Evolutionary conservation across 495 filamentous ascomycete species (phyloP), one percentile per base, ranked within the genome.

Genomic region (Polyplosphaeria fusca): DNA sequence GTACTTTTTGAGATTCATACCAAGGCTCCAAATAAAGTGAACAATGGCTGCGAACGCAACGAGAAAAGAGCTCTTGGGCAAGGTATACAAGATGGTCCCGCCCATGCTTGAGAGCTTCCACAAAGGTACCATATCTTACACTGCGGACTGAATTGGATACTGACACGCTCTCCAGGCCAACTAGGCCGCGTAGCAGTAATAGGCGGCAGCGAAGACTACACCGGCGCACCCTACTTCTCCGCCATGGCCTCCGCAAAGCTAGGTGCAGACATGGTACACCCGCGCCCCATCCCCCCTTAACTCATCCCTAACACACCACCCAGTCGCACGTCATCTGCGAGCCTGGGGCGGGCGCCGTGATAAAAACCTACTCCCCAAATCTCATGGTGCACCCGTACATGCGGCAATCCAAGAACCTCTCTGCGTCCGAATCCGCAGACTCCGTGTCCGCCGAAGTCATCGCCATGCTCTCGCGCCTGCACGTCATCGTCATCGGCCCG

Each of bases 321-420:
- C 16, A 95, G 90, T 93, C 88, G 68, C 94, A 98, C 75, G 86
- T 98, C 52, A 91, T 98, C 70, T 98, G 93, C 75, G 93, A 95
- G 60, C 88, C 86, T 23, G 84, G 82, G 57, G 94, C 94, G 42
- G 87, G 64, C 53, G 56, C 75, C 70, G 92, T 96, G 40, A 94
- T 98, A 67, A 98, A 98, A 77, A 84, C 88, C 14, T 98, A 97
- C 77, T 97, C 94, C 30, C 93, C 93, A 9, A 96, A 97, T 73
- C 76, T 98, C 13, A 97, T 98, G 94, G 94, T 98, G 13, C 94
- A 97, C 69, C 94, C 93, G 2, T 79, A 95, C 45, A 91, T 98
- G 79, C 90, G 91, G 27, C 89, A 91, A 72, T 77, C 80, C 32
- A 74, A 80, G 12, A 68, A 73, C 58, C 60, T 72, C 16, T 18